phyloP scores from a whole-genome alignment of 2,329 filamentous ascomycete genomes.

The Tolypocladium album region DNA sequence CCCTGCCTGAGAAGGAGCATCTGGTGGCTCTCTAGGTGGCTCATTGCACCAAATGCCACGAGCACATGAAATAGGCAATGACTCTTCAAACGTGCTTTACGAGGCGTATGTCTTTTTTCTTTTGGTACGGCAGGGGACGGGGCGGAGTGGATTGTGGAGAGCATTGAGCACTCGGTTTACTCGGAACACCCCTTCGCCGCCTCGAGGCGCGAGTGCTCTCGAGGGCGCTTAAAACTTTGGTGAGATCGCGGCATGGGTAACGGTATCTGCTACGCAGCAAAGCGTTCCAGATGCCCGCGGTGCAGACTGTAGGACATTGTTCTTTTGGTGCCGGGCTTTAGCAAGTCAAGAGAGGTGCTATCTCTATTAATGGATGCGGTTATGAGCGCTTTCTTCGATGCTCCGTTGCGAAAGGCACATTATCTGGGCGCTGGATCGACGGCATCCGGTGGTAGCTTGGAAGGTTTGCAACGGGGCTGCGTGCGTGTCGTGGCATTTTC shows the following conservation, averaged over 20 bases:
- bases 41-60: conserved; percentile 13
- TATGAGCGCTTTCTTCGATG: background rate
- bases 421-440: background rate
- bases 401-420: background rate
- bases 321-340: background rate
- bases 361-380: conserved; percentile 4
- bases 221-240: background rate
- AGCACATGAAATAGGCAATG: conserved; percentile 15
- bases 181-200: conserved; percentile 10
- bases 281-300: background rate
- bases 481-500: background rate
- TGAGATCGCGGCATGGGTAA: background rate
- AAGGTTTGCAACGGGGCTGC: background rate
- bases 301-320: background rate
- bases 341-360: background rate
- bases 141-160: conserved; percentile 14
- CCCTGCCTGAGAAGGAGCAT: conserved; percentile 15
- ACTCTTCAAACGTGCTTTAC: conserved; percentile 16
- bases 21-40: conserved; percentile 17
- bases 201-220: background rate
- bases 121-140: conserved; percentile 11
- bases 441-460: background rate
- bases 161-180: conserved; percentile 11
- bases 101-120: conserved; percentile 15
- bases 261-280: background rate